Conservation (phyloP, 768 basidiomycete species). For the Collybiopsis luxurians region DNA sequence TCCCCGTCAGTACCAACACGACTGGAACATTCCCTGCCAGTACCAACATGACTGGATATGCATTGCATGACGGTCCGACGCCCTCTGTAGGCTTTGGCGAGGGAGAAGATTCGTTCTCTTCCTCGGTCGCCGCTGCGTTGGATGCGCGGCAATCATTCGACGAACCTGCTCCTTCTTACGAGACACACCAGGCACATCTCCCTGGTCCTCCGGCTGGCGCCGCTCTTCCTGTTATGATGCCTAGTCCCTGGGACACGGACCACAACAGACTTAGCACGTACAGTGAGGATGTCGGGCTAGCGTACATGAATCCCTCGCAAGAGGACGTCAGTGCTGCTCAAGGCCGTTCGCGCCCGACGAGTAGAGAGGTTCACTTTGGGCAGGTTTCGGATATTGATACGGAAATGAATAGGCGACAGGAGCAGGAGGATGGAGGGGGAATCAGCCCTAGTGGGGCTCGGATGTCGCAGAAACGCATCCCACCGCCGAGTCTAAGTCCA, state of each 20-base stretch:
- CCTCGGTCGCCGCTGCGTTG: slow-evolving; percentile 35
- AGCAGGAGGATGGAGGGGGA: slow-evolving; percentile 5
- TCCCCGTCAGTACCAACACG: slow-evolving; percentile 51
- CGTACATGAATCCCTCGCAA: slow-evolving; percentile 34
- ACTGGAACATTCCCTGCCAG: slow-evolving; percentile 66
- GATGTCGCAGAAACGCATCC: slow-evolving; percentile 20
- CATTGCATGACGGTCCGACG: slow-evolving; percentile 27
- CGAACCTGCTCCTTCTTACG: slow-evolving; percentile 38
- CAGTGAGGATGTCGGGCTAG: slow-evolving; percentile 32
- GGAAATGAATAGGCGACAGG: slow-evolving; percentile 27
- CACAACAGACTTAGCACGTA: slow-evolving; percentile 17
- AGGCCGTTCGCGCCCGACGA: slow-evolving; percentile 5
- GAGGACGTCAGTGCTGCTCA: slow-evolving; percentile 16
- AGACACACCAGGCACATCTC: slow-evolving; percentile 24
- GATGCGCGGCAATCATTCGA: slow-evolving; percentile 15
- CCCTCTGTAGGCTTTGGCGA: slow-evolving; percentile 8
- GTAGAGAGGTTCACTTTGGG: slow-evolving; percentile 44
- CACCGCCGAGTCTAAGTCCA: slow-evolving; percentile 35
- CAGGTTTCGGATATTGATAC: slow-evolving; percentile 36
- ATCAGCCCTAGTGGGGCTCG: not conserved
- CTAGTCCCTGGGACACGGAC: slow-evolving; percentile 5
- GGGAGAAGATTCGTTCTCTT: slow-evolving; percentile 29
- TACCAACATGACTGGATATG: slow-evolving; percentile 21
- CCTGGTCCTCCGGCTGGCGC: slow-evolving; percentile 43
- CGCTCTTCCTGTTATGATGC: slow-evolving; percentile 25